Percentiles rank a stretch among this genome's conserved stretches.
Conservation (phyloP, 2,329 filamentous ascomycete species). For the Colletotrichum eleusines region DNA sequence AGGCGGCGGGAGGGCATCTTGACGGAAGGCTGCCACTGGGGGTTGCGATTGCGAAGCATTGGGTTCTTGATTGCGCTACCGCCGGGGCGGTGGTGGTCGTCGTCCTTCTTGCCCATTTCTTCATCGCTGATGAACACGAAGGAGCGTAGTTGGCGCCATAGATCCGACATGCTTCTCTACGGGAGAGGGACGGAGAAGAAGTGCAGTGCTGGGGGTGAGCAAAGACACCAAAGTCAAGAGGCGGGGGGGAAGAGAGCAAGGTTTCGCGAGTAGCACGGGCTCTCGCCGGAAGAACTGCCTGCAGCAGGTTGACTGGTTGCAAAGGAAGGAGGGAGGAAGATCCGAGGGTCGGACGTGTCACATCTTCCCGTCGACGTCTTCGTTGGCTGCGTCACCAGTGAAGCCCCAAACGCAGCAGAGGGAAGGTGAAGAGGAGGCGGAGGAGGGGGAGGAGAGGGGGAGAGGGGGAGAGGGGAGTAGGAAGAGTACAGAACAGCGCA, state of each 20-base stretch:
- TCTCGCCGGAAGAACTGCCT: constrained; percentile 22
- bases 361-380: constrained; percentile 35
- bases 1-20: constrained; percentile 63
- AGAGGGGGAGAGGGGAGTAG: background rate
- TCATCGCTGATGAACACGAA: constrained; percentile 64
- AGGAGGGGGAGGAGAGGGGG: background rate
- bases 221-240: background rate
- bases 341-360: constrained; percentile 35
- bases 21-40: constrained; percentile 56
- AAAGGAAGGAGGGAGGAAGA: constrained; percentile 18
- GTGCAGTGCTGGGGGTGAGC: constrained; percentile 7
- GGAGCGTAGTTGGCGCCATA: constrained; percentile 49
- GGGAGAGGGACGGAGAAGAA: constrained; percentile 3
- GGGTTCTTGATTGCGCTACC: constrained; percentile 14
- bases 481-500: background rate
- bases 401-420: constrained; percentile 15
- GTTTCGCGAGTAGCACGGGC: constrained; percentile 12
- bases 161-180: constrained; percentile 51
- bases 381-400: constrained; percentile 8
- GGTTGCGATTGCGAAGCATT: constrained; percentile 45
- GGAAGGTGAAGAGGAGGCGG: background rate
- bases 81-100: constrained; percentile 59
- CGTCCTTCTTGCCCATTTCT: constrained; percentile 71
- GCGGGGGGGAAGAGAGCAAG: constrained; percentile 18
- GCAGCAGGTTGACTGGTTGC: constrained; percentile 16